Evolutionary conservation across 257 asterid species (phyloP), one percentile per base, ranked within the genome.

Genomic region (Solanum dulcamara): DNA sequence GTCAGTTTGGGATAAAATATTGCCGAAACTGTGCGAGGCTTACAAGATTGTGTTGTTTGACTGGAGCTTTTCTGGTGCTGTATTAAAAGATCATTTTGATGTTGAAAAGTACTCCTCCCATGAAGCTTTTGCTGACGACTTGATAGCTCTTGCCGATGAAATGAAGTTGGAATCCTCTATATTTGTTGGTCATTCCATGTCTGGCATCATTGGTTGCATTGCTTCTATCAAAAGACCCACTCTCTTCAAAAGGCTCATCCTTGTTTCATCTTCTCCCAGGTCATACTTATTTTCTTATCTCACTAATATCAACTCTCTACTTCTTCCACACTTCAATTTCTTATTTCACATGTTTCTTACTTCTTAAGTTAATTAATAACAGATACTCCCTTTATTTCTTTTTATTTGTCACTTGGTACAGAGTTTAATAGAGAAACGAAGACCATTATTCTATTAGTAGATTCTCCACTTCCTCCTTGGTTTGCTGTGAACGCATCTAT

Each of bases 121-220:
- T 83, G 96, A 91, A 37, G 94, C 88, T 30, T 94, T 93, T 87
- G 97, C 92, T 10, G 98, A 94, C 68, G 99, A 96, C 82, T 74
- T 96, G 77, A 92, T 94, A 38, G 59, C 46, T 20, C 85, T 96
- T 5, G 1, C 89, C 85, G 98, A 93, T 22, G 99, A 94, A 88
- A 84, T 94, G 93, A 88, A 91, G 83, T 32, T 94, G 88, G 85
- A 86, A 37, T 89, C 94, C 1, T 85, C 89, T 3, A 91, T 93
- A 10, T 93, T 91, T 59, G 94, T 94, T 68, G 99, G 99, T 12
- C 99, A 96, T 88, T 96, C 99, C 85, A 94, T 94, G 98, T 93
- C 99, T 37, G 96, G 95, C 42, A 93, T 93, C 90, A 91, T 96
- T 48, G 99, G 99, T 30, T 94, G 98, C 87, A 89, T 94, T 84